Conservation (phyloP, 2,329 filamentous ascomycete species). For the Fusarium robinianum region DNA sequence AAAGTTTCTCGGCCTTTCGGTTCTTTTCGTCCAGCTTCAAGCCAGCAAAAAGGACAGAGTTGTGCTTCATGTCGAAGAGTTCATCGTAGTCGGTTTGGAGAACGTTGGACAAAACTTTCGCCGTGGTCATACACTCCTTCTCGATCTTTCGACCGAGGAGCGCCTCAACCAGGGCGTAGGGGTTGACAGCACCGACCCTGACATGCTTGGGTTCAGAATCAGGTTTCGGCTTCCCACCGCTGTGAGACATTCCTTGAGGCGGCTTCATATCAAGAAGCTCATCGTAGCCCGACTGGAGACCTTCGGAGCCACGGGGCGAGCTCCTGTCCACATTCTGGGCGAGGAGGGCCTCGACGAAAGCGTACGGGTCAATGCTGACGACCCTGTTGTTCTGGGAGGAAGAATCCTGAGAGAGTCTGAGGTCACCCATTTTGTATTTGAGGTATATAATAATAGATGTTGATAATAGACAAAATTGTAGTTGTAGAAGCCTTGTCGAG, state of each 20-base stretch:
- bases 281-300: conserved; percentile 42
- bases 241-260: conserved; percentile 10
- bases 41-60: conserved; percentile 49
- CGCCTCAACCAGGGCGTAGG: conserved; percentile 50
- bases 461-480: no score
- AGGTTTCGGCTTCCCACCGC: conserved; percentile 27
- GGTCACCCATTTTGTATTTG: conserved; percentile 23
- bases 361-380: conserved; percentile 42
- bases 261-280: conserved; percentile 38
- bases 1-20: conserved; percentile 43
- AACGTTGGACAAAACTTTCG: conserved; percentile 46
- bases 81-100: conserved; percentile 54
- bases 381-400: conserved; percentile 14
- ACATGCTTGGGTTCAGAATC: conserved; percentile 47
- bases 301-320: conserved; percentile 29
- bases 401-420: conserved; percentile 15
- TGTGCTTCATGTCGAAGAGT: conserved; percentile 51
- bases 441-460: not conserved
- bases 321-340: conserved; percentile 40
- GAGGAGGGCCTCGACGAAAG: conserved; percentile 46
- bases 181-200: conserved; percentile 48
- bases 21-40: conserved; percentile 47
- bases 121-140: conserved; percentile 40
- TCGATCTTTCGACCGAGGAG: conserved; percentile 49
- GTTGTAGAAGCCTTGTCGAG: no score